Base-by-base conservation (phyloP, 106 monocot species). In the Posidonia australis region DNA sequence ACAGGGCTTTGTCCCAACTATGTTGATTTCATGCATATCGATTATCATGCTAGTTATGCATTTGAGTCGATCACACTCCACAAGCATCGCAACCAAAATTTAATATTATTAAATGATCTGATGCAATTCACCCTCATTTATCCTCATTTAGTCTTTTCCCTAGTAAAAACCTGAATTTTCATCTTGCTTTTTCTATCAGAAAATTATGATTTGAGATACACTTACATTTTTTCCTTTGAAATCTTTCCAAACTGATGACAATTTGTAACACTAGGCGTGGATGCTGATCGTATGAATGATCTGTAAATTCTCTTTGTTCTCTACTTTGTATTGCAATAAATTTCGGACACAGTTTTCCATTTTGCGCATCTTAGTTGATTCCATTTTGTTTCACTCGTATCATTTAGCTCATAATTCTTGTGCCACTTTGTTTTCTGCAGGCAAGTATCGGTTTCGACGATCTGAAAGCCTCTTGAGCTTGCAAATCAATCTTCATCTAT, bases 381-480 rank as follows among this genome's bases (percentile, higher is more conserved):
- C 9, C 24, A 26, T 29, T 30, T 23, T 13, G 27, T 14, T 58
- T 58, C 28, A 14, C 12, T 13, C 27, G 2, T 58, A 16, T 26
- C 14, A 14, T 17, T 58, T 36, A n/a, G n/a, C 11, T 23, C 54
- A 23, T 12, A 58, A 27, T 58, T 29, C 3, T 31, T 5, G 10
- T 73, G 14, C 54, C 19, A 2, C 55, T 14, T 21, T 22, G 26
- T 57, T 52, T 71, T 26, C 27, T 77, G 72, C 83, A 98, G 96
- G 96, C 84, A 62, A 84, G 84, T 57, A 82, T 87, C 58, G 96
- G 90, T 1, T 67, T 90, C 23, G 96, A 98, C 70, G 77, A 87
- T 54, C 51, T 98, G 72, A 98, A 90, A 68, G 90, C 96, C 26
- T 90, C 96, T 65, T 98, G 56, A 84, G 69, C 30, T 13, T 7